Percentiles rank a stretch among this genome's conserved stretches.
Conservation (phyloP, 2,329 filamentous ascomycete genomes). For the Neophaeococcomyces mojaviensis region DNA sequence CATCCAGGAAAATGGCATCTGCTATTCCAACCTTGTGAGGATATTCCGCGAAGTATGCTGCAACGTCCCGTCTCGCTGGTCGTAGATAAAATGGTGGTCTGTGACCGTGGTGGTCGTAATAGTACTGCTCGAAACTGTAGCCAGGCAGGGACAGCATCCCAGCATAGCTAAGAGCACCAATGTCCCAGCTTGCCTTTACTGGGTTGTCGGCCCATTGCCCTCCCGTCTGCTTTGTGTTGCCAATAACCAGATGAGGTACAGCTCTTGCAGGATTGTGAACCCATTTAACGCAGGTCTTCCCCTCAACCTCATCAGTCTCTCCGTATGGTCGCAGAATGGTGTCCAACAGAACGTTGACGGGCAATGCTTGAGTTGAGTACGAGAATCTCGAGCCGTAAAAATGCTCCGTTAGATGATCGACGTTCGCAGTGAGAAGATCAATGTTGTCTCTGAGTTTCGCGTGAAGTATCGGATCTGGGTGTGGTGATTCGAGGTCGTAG, state of each 20-base stretch:
- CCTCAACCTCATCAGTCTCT: conserved; percentile 47
- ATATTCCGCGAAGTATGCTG: conserved; percentile 49
- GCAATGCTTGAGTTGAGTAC: conserved; percentile 55
- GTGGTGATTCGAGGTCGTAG: conserved; percentile 43
- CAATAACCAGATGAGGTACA: conserved; percentile 48
- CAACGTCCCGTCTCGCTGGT: conserved; percentile 48
- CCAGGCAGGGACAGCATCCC: conserved; percentile 55
- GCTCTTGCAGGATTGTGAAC: conserved; percentile 42
- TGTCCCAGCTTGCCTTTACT: conserved; percentile 46
- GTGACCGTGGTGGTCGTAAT: conserved; percentile 34
- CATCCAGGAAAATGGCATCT: conserved; percentile 38
- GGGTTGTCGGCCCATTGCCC: conserved; percentile 55
- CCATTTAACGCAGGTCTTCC: conserved; percentile 49
- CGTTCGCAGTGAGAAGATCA: conserved; percentile 43
- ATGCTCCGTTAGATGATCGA: conserved; percentile 47
- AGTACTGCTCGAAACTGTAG: conserved; percentile 50
- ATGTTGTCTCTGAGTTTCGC: conserved; percentile 42
- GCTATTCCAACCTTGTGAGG: conserved; percentile 46
- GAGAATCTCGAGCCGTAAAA: conserved; percentile 50
- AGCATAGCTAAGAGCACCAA: conserved; percentile 55
- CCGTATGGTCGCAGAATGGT: conserved; percentile 52
- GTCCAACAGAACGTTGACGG: conserved; percentile 53
- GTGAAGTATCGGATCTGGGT: conserved; percentile 52
- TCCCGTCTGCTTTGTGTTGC: conserved; percentile 43
- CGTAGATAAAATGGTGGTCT: conserved; percentile 46